These are phyloP conservation scores for Backusella liffmaniae DNA, from an alignment of 192 early-diverging fungal species.

Conservation along the genomic window DNA sequence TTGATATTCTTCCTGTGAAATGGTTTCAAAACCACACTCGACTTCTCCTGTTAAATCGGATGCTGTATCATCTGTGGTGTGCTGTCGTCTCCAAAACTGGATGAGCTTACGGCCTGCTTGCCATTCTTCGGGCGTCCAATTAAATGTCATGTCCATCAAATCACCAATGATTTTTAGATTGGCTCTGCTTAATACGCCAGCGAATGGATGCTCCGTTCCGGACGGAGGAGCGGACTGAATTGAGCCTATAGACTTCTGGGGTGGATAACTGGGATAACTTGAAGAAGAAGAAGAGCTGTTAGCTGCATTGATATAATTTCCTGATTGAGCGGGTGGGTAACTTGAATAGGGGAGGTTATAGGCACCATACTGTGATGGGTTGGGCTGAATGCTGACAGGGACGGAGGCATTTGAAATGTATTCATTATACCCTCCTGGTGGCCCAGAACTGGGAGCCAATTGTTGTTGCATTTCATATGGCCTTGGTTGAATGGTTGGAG, in stretches of 20 bases:
- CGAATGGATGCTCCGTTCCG: constrained; percentile 47
- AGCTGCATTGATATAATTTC: not conserved
- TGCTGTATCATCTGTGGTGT: constrained; percentile 52
- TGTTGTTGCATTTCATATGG: not conserved
- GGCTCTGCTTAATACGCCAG: constrained; percentile 70
- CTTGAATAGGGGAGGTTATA: not conserved
- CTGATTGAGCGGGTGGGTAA: constrained; percentile 7
- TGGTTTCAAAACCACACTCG: constrained; percentile 24
- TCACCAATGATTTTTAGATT: constrained; percentile 68
- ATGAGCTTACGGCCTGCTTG: constrained; percentile 64
- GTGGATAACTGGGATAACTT: not conserved
- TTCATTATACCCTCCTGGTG: not conserved
- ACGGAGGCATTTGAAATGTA: not conserved
- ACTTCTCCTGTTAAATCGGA: not conserved
- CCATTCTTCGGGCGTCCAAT: constrained; percentile 69
- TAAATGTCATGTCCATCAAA: constrained; percentile 64
- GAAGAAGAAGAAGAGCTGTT: not conserved
- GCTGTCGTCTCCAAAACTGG: constrained; percentile 72
- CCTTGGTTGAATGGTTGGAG: not conserved
- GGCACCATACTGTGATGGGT: not conserved
- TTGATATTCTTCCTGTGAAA: constrained; percentile 53
- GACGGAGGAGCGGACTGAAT: constrained; percentile 5
- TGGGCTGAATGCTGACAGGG: not conserved
- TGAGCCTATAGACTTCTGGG: not conserved
- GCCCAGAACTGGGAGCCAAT: not conserved